Evolutionary conservation across 1,139 yeast genomes (phyloP), one percentile per base, ranked within the genome.

Genomic region (Zygoascus hellenicus): DNA sequence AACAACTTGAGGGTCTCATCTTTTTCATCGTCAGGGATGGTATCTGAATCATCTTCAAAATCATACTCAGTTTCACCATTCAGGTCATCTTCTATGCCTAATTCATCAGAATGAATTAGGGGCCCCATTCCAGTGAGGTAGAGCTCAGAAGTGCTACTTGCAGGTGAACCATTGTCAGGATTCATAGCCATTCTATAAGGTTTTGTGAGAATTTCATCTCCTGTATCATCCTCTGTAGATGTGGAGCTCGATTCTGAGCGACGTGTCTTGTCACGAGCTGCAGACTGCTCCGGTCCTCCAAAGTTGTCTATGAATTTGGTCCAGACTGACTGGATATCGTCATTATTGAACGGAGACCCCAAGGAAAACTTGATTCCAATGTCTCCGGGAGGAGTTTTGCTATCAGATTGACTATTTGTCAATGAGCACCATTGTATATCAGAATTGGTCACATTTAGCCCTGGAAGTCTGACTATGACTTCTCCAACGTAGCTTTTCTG

Each of bases 401-500:
- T 58, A 19, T 41, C 36, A 2, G 43, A 38, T 35, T 32, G 14
- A 10, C 31, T 15, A 19, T 35, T 29, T n/a, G 44, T 30, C 32
- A 45, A 22, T 10, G 48, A 37, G 10, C 35, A 22, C 48, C 48
- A 45, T 2, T 16, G 16, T 6, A 42, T 30, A 13, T 28, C 17
- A 10, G 14, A 78, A 9, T 76, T 65, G 39, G 74, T 75, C 50
- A 74, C 66, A 2, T 67, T 38, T 13, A 31, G 37, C 14, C 39
- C 45, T 9, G 45, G 53, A 5, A 79, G 54, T n/a, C 69, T 66
- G 13, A 81, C 53, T 34, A 81, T 61, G 22, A 76, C 63, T 54
- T 80, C 86, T 1, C 87, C 87, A 47, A 81, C 61, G 57, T 80
- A 81, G 47, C 69, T 72, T 49, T 64, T 62, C 14, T 61, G 50